phyloP scores from a whole-genome alignment of 192 early-diverging fungal genomes.

The Gamsiella multidivaricata region DNA sequence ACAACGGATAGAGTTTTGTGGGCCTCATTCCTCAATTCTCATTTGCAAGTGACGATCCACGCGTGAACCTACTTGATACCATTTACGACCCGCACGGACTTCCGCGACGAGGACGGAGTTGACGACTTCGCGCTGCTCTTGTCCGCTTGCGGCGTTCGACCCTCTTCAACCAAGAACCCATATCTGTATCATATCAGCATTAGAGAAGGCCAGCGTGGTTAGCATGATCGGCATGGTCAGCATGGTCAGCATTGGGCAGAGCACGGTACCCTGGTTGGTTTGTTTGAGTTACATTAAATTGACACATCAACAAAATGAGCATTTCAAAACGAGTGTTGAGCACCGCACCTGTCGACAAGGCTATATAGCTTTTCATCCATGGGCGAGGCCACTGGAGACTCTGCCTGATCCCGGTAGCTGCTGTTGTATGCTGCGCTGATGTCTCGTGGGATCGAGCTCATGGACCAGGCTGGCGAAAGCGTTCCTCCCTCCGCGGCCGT shows the following conservation, averaged over 20 bases:
- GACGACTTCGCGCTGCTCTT: slow-evolving; percentile 14
- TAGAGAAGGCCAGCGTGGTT: not conserved
- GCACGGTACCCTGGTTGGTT: too few species aligned
- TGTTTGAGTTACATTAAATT: too few species aligned
- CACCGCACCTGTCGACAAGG: slow-evolving; percentile 47
- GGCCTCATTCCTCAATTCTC: too few species aligned
- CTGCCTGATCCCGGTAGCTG: not conserved
- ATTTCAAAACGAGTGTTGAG: too few species aligned
- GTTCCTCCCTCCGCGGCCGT: slow-evolving; percentile 13
- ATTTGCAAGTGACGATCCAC: slow-evolving; percentile 43
- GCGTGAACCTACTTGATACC: slow-evolving; percentile 20
- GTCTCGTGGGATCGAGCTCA: slow-evolving; percentile 52
- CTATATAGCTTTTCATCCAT: slow-evolving; percentile 43
- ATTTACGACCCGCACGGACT: slow-evolving; percentile 8
- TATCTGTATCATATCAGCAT: slow-evolving; percentile 30
- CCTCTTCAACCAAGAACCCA: slow-evolving; percentile 51
- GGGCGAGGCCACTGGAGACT: not conserved
- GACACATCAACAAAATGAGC: too few species aligned
- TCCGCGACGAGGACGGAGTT: slow-evolving; percentile 14
- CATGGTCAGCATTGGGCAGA: too few species aligned
- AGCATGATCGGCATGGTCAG: not conserved
- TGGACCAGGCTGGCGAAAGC: slow-evolving; percentile 49
- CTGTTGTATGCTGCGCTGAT: slow-evolving; percentile 36
- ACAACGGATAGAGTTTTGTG: too few species aligned
- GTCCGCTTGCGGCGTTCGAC: slow-evolving; percentile 41